Evolutionary conservation across 2,329 filamentous ascomycete genomes (phyloP), one percentile per base, ranked within the genome.

Genomic region (Cryoendolithus antarcticus): DNA sequence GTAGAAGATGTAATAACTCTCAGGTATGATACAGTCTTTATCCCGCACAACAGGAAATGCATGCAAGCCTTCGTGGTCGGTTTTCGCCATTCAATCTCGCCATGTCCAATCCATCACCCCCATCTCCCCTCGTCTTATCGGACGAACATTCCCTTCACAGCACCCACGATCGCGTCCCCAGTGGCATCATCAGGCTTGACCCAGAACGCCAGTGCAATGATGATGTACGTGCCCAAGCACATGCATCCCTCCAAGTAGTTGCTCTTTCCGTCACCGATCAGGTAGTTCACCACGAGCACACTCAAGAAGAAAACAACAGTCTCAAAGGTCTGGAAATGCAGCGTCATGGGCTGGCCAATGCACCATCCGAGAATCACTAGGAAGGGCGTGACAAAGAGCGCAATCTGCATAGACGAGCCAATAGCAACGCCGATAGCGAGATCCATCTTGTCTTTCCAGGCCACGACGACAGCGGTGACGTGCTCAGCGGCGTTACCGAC

Each of bases 261-360:
- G 57, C 80, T 86, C 57, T 86, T 74, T 8, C 85, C 85, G 53
- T 93, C 86, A 44, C 89, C 67, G 35, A 93, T 85, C 43, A 93
- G 64, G 57, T 91, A 93, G 62, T 89, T 91, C 61, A 89, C 83
- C 46, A 93, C 86, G 47, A 93, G 78, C 6, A 86, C 79, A 37
- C 77, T 82, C 37, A 89, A 76, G 60, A 93, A 93, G 53, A 93
- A 73, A 41, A 81, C 84, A 13, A 91, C 82, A 0, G 85, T 93
- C 70, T 93, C 85, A 61, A 93, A 93, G 35, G 86, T 71, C 44
- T 85, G 85, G 60, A 93, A 93, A 65, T 89, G 86, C 28, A 93
- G 70, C 21, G 80, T 68, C 70, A 73, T 72, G 34, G 64, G 60
- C 46, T 67, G 53, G 13, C 61, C 63, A 41, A 74, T 67, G 50